Base-by-base conservation (phyloP, 2,329 filamentous ascomycete genomes). In the Mycocentrospora acerina region DNA sequence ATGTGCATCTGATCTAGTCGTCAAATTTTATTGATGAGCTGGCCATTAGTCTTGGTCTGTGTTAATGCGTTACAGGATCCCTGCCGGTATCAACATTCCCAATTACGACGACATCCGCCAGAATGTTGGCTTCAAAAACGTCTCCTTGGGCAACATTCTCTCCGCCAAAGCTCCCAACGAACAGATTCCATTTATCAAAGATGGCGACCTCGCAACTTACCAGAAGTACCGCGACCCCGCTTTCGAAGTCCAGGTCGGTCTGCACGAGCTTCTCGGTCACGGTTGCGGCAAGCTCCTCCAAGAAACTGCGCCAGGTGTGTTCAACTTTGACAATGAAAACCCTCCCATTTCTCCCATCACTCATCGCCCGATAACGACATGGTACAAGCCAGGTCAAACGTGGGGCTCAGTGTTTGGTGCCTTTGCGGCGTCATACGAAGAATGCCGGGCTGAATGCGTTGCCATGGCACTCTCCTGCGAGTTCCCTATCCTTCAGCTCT, bases 381-480 rank as follows among this genome's bases (percentile, higher is more conserved):
- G 86, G 83, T 97, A 97, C 74, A 95, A 93, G 69, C 89, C 89
- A 2, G 90, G 90, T 3, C 88, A 96, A 69, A 97, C 91, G 0
- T 97, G 90, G 90, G 87, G 88, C 39, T 89, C 85, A 4, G 88
- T 95, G 0, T 97, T 97, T 60, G 90, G 90, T 17, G 81, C 86
- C 44, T 81, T 94, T 48, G 89, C 90, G 25, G 88, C 86, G 3
- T 88, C 85, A 12, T 96, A 95, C 60, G 91, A 97, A 69, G 91
- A 97, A 69, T 97, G 91, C 66, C 83, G 91, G 38, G 91, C 91
- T 4, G 91, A 97, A 66, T 86, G 90, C 57, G 90, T 96, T 9
- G 91, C 90, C 35, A 95, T 96, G 90, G 84, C 83, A 28, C 75
- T 97, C 4, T 82, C 84, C 60, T 95, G 90, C 68, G 90, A 96